Evolutionary conservation across 805 yeast genomes (phyloP).

Genomic region (Lachancea meyersii): DNA sequence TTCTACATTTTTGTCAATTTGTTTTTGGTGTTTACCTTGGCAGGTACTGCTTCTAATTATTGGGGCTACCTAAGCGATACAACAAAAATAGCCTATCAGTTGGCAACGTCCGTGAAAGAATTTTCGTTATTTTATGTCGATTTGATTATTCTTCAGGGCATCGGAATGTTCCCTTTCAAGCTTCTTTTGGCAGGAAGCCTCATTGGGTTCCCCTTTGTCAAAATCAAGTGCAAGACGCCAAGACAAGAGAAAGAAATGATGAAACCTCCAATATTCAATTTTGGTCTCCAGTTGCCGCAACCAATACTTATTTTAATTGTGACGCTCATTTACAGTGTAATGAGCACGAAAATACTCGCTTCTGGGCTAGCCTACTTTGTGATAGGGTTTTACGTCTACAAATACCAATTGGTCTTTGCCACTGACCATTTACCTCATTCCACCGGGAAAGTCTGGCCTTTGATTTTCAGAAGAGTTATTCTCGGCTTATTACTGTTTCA

Average conservation of each 20-base stretch:
- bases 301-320: conserved; percentile 82
- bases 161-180: conserved; percentile 88
- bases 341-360: conserved; percentile 79
- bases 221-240: conserved; percentile 66
- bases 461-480: conserved; percentile 74
- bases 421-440: conserved; percentile 95
- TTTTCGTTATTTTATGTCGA: conserved; percentile 87
- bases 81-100: conserved; percentile 75
- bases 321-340: conserved; percentile 78
- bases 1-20: conserved; percentile 90
- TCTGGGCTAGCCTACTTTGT: conserved; percentile 81
- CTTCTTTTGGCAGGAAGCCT: conserved; percentile 75
- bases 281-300: conserved; percentile 87
- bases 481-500: conserved; percentile 81
- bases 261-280: conserved; percentile 87
- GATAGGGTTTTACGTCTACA: conserved; percentile 81
- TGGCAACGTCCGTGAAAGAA: conserved; percentile 75
- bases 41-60: conserved; percentile 80
- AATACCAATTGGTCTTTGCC: conserved; percentile 83
- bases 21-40: conserved; percentile 88
- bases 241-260: conserved; percentile 69
- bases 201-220: conserved; percentile 64
- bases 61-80: conserved; percentile 84
- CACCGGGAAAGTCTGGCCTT: conserved; percentile 94
- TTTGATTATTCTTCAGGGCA: conserved; percentile 69